phyloP scores from a whole-genome alignment of 129 eudicot species.

The Artemisia annua region DNA sequence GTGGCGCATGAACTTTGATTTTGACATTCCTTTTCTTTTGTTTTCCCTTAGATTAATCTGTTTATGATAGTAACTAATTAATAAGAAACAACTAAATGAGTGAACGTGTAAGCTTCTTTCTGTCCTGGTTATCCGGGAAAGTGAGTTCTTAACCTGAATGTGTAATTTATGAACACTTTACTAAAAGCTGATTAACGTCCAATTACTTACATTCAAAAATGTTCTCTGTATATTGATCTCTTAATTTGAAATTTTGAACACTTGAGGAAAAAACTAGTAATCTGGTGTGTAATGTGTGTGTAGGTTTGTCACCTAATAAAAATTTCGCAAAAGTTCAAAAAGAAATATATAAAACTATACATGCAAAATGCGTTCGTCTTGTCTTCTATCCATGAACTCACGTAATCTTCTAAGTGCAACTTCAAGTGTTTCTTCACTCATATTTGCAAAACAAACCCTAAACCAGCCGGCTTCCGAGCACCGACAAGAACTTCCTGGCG shows the following conservation, averaged over 20 bases:
- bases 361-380: no score
- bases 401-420: conserved; percentile 61
- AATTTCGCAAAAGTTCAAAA: no score
- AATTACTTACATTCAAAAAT: neutral
- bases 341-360: no score
- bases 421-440: conserved; percentile 72
- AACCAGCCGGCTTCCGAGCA: conserved; percentile 91
- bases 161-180: neutral
- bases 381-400: conserved; percentile 54
- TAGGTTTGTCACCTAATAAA: no score
- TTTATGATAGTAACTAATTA: neutral
- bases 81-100: no score
- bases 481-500: conserved; percentile 86
- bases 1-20: conserved; percentile 7
- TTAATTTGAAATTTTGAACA: no score
- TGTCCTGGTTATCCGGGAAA: no score
- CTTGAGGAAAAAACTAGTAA: no score
- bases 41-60: neutral
- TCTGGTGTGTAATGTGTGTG: no score
- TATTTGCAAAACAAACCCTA: conserved; percentile 82
- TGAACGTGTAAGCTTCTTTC: no score
- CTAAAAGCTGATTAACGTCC: neutral
- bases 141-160: no score
- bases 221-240: neutral
- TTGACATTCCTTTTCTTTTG: neutral